Base-by-base conservation (phyloP, 2,329 filamentous ascomycete genomes). In the Furcasterigmium sp. region DNA sequence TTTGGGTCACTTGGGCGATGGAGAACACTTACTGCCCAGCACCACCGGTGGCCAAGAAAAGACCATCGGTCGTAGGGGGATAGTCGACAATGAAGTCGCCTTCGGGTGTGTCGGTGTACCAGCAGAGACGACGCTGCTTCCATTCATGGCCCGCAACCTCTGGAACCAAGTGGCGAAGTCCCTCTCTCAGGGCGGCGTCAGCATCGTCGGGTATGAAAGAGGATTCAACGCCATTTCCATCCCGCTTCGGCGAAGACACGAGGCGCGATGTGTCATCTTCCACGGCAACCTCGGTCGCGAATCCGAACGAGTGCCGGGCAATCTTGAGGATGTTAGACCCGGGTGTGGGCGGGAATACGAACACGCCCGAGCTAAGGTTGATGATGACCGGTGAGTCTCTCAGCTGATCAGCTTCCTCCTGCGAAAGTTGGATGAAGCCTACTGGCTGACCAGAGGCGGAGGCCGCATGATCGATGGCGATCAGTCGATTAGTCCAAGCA, bases 371-470 rank as follows among this genome's bases (percentile, higher is more conserved):
- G 44, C 64, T 69, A 44, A 79, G 62, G 53, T 80, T 76, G 29
- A 82, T 64, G 18, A 80, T 63, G 8, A 82, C 82, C 0, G 84
- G 84, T 55, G 77, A 73, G 14, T 69, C 56, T 37, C 63, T 64
- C 14, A 86, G 63, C 2, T 57, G 59, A 2, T 60, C 57, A 54
- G 82, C 73, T 58, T 87, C 84, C 3, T 70, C 68, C 5, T 70
- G 57, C 0, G 75, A 77, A 40, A 88, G 70, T 43, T 72, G 68
- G 48, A 86, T 70, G 61, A 85, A 88, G 0, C 76, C 79, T 11
- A 88, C 61, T 1, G 75, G 72, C 51, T 88, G 84, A 1, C 81
- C 84, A 0, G 82, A 84, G 0, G 82, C 77, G 42, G 77, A 72
- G 19, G 74, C 76, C 13, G 80, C 72, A 35, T 82, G 81, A 19